phyloP scores from a whole-genome alignment of 768 basidiomycete species.

The Coprinopsis cinerea region DNA sequence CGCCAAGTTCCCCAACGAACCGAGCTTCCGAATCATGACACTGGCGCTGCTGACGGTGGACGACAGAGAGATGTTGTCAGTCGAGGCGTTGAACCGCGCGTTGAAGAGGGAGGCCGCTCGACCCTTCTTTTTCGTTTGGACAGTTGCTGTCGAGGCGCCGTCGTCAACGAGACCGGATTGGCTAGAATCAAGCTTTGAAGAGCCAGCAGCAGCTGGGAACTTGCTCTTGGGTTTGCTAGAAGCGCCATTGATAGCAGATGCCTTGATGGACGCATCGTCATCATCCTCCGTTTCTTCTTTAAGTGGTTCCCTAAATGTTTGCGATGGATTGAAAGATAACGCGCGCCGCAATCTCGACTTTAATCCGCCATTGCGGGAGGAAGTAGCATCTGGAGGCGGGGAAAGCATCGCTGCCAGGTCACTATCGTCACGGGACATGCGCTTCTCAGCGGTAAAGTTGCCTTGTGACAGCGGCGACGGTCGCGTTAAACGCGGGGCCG shows the following conservation, averaged over 20 bases:
- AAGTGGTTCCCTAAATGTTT: constrained; percentile 50
- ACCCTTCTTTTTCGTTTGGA: constrained; percentile 62
- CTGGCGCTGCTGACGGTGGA: constrained; percentile 93
- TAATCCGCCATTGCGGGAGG: constrained; percentile 59
- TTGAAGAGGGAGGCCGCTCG: constrained; percentile 80
- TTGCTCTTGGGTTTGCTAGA: constrained; percentile 28
- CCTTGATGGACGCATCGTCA: constrained; percentile 40
- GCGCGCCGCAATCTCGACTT: constrained; percentile 74
- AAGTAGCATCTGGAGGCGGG: constrained; percentile 33
- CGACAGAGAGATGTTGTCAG: constrained; percentile 92
- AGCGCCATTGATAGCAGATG: constrained; percentile 25
- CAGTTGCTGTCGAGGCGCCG: constrained; percentile 36
- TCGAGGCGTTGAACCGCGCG: constrained; percentile 77
- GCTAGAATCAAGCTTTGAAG: constrained; percentile 24
- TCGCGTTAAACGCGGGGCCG: constrained; percentile 36
- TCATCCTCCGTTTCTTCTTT: constrained; percentile 41
- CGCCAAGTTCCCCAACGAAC: constrained; percentile 84
- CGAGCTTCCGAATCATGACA: constrained; percentile 94
- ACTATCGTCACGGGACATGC: constrained; percentile 74
- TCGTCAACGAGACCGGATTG: constrained; percentile 25
- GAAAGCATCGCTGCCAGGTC: constrained; percentile 53
- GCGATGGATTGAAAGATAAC: constrained; percentile 48
- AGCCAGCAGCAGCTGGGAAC: constrained; percentile 21
- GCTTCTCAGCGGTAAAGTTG: constrained; percentile 59
- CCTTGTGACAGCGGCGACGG: constrained; percentile 72